Evolutionary conservation across 2,329 filamentous ascomycete genomes (phyloP).

Genomic region (Dryadomyces sulphureus): DNA sequence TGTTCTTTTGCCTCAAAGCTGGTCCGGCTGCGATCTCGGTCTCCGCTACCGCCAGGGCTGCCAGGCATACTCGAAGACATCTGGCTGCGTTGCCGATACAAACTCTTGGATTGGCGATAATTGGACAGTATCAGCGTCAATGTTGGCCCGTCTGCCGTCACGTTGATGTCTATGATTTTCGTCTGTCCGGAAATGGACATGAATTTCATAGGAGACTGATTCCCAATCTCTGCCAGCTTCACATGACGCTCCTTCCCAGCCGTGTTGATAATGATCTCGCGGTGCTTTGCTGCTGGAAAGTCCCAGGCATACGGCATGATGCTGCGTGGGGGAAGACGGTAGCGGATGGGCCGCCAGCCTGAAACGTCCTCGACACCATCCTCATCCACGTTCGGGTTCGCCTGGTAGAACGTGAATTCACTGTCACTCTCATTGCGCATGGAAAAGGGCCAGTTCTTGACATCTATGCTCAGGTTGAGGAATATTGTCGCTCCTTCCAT

Average conservation of each 20-base stretch:
- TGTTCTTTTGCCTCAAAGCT: slow-evolving; percentile 91
- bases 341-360: slow-evolving; percentile 84
- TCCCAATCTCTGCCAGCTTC: slow-evolving; percentile 91
- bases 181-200: slow-evolving; percentile 50
- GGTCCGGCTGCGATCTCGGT: slow-evolving; percentile 22
- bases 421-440: slow-evolving; percentile 97
- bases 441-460: slow-evolving; percentile 93
- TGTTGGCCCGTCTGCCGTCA: slow-evolving; percentile 86
- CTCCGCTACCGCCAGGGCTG: slow-evolving; percentile 11
- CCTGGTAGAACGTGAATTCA: slow-evolving; percentile 93
- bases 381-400: slow-evolving; percentile 83
- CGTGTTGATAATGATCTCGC: slow-evolving; percentile 73
- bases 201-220: slow-evolving; percentile 87
- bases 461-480: slow-evolving; percentile 77
- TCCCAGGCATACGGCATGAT: slow-evolving; percentile 99
- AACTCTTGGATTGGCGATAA: slow-evolving; percentile 81
- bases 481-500: slow-evolving; percentile 92
- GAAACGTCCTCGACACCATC: slow-evolving; percentile 72
- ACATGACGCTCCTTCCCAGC: slow-evolving; percentile 76
- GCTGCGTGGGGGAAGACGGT: slow-evolving; percentile 80
- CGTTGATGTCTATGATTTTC: slow-evolving; percentile 93
- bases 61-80: slow-evolving; percentile 33
- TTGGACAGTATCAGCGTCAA: slow-evolving; percentile 91
- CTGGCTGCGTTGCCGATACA: slow-evolving; percentile 49
- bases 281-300: slow-evolving; percentile 92